Conservation (phyloP, 2,329 filamentous ascomycete genomes). For the Incumbomyces delicatus region DNA sequence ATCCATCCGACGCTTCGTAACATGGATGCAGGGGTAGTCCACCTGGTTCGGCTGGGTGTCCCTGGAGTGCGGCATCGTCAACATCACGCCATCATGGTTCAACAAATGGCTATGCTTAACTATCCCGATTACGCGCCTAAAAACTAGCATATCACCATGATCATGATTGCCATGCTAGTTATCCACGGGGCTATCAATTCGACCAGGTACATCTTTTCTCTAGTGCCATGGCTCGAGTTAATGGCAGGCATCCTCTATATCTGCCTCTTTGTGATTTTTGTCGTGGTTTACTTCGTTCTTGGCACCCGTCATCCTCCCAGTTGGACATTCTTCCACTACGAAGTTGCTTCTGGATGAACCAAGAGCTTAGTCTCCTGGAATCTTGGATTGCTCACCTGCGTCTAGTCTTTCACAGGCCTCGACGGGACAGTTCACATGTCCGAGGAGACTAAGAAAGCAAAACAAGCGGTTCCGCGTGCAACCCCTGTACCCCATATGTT, state of each 20-base stretch:
- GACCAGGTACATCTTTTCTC: conserved; percentile 25
- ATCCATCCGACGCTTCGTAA: neutral
- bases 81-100: conserved; percentile 28
- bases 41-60: conserved; percentile 7
- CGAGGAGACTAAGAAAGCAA: conserved; percentile 30
- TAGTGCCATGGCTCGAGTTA: conserved; percentile 31
- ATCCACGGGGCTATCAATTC: conserved; percentile 22
- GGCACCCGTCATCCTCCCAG: conserved; percentile 24
- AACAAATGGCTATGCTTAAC: conserved; percentile 24
- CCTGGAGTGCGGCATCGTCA: conserved; percentile 24
- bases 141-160: conserved; percentile 26
- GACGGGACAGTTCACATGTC: conserved; percentile 24
- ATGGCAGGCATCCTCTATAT: conserved; percentile 26
- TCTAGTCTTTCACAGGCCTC: conserved; percentile 23
- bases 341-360: conserved; percentile 24
- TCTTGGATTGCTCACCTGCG: conserved; percentile 27
- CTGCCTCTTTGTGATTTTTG: conserved; percentile 26
- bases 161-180: conserved; percentile 22
- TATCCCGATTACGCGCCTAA: conserved; percentile 23
- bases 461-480: conserved; percentile 25
- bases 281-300: conserved; percentile 24
- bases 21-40: conserved; percentile 5
- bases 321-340: conserved; percentile 11
- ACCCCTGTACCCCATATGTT: conserved; percentile 27
- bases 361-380: conserved; percentile 26